Evolutionary conservation across 352 stramenopile species (phyloP), one percentile per base, ranked within the genome.

Genomic region (Phytophthora melonis): DNA sequence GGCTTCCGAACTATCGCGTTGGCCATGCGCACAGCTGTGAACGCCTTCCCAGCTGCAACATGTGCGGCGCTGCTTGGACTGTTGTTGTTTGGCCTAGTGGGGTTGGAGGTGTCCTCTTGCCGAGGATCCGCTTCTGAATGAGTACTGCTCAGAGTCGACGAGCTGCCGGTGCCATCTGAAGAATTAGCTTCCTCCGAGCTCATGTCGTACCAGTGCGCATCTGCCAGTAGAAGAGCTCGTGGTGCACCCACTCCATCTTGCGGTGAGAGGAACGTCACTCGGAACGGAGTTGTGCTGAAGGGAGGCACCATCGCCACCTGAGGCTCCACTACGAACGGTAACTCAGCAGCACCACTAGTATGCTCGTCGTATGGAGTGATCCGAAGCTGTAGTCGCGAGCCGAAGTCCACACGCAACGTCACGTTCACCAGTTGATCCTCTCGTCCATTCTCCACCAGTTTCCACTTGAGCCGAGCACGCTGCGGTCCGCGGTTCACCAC

Each of bases 401-500:
- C 53, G 67, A 83, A 85, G 64, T 93, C 83, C 10, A 94, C 80
- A 13, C 81, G 82, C 50, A 94, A 68, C 5, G 85, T 79, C 19
- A 93, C 73, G 13, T 60, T 72, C 9, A 94, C 86, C 23, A 88
- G 73, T 62, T 90, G 84, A 54, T 89, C 74, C 58, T 92, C 84
- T 23, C 64, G 66, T 5, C 76, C 78, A 50, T 74, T 78, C 52
- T 87, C 76, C 18, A 82, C 74, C 45, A 96, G 50, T 54, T 86
- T 83, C 87, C 87, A 94, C 61, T 77, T 78, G 25, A 96, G 52
- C 11, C 68, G 75, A 36, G 85, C 88, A 16, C 75, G 70, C 43
- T 88, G 85, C 0, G 89, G 89, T 0, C 86, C 84, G 23, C 84
- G 83, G 65, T 96, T 96, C 30, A 88, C 66, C n/a, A 96, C 79